Percentiles rank a stretch among this genome's conserved stretches.
Evolutionary conservation across 345 rosid species (phyloP).

Genomic region (Eucalyptus rudis): DNA sequence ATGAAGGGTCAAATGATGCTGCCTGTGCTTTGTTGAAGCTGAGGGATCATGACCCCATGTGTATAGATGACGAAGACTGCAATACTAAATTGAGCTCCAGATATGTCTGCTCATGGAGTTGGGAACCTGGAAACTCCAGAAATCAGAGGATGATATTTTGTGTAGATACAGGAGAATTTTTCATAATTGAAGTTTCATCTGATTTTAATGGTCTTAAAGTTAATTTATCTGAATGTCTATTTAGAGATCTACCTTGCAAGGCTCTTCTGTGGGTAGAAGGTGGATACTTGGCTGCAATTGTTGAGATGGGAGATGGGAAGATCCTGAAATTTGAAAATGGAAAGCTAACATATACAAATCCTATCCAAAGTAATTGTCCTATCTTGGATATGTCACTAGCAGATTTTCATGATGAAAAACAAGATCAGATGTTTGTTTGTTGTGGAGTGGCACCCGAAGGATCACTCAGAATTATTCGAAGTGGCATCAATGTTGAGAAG

Average conservation of each 20-base stretch:
- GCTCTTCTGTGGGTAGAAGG: conserved; percentile 83
- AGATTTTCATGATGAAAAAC: conserved; percentile 79
- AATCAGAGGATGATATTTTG: conserved; percentile 69
- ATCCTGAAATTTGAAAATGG: conserved; percentile 67
- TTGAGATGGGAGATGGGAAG: conserved; percentile 93
- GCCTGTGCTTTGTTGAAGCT: conserved; percentile 88
- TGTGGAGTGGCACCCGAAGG: conserved; percentile 98
- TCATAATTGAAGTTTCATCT: conserved; percentile 54
- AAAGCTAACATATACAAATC: conserved; percentile 40
- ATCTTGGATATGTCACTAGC: conserved; percentile 86
- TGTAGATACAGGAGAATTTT: conserved; percentile 81
- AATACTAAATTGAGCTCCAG: conserved; percentile 34
- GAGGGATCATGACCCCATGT: conserved; percentile 96
- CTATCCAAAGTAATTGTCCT: conserved; percentile 85
- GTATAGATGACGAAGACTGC: conserved; percentile 60
- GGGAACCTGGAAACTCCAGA: conserved; percentile 67
- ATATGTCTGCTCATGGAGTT: conserved; percentile 80
- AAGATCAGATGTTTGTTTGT: conserved; percentile 88
- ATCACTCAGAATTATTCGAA: conserved; percentile 80
- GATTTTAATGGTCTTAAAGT: conserved; percentile 40
- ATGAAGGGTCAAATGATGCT: conserved; percentile 94
- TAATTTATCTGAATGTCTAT: conserved; percentile 65
- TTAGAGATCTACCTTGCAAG: conserved; percentile 73
- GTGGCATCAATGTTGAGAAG: conserved; percentile 80
- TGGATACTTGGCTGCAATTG: conserved; percentile 67